Percentiles rank a stretch among this genome's conserved stretches.
These are phyloP conservation scores for Pelargonium myrrhifolium DNA, from an alignment of 441 rosid species.

Conservation along the genomic window DNA sequence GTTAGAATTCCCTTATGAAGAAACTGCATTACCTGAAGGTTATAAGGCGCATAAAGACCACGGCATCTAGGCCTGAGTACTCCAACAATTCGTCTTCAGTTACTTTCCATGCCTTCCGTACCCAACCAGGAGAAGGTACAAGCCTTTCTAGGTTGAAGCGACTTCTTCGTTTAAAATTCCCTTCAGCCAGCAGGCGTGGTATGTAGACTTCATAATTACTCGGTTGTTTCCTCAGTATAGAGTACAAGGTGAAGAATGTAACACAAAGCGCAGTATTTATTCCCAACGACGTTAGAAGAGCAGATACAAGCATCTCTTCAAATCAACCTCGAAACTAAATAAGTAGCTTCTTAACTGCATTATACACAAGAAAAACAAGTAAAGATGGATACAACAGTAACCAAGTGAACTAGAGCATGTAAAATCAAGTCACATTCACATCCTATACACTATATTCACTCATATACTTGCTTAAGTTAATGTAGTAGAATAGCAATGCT, in stretches of 20 bases:
- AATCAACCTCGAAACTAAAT: slow-evolving; percentile 16
- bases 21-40: slow-evolving; percentile 54
- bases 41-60: slow-evolving; percentile 73
- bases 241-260: slow-evolving; percentile 57
- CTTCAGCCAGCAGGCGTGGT: slow-evolving; percentile 69
- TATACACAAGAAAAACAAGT: slow-evolving; percentile 12
- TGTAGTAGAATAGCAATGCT: neutral
- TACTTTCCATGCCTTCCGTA: slow-evolving; percentile 58
- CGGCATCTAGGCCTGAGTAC: slow-evolving; percentile 67
- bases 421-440: neutral
- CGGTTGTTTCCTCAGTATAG: slow-evolving; percentile 77
- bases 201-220: slow-evolving; percentile 55
- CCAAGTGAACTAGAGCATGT: neutral
- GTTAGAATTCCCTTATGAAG: slow-evolving; percentile 6
- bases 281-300: slow-evolving; percentile 80
- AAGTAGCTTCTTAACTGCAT: slow-evolving; percentile 18
- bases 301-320: slow-evolving; percentile 72
- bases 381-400: neutral
- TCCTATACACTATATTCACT: neutral
- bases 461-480: too few relatives aligned
- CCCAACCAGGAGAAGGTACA: slow-evolving; percentile 81
- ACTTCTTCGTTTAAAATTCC: slow-evolving; percentile 46
- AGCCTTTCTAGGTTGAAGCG: slow-evolving; percentile 61
- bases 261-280: slow-evolving; percentile 78
- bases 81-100: slow-evolving; percentile 62